Base-by-base conservation (phyloP, 208 protist species). In the Wallacemonas collosoma region DNA sequence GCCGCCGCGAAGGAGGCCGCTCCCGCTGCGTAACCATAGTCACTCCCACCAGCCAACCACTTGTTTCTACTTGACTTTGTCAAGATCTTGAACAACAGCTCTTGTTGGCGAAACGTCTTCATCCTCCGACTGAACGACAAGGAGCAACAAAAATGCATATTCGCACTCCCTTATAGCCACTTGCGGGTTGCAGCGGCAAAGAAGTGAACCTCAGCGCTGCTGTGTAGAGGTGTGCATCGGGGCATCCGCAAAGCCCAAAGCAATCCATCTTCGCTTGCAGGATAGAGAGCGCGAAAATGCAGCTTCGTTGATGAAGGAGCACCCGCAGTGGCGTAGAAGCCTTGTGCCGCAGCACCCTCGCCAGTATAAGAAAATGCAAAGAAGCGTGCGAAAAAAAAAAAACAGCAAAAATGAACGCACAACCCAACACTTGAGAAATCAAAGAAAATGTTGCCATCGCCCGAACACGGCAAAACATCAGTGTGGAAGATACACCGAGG, bases 1-100 rank as follows among this genome's bases (percentile, higher is more conserved):
- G 71, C 70, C 11, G 73, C 51, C n/a, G 65, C 58, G 7, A 76
- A 75, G 38, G 61, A 71, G 3, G 70, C 47, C 45, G 81, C 56
- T 47, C 14, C 64, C 40, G 64, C 12, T 39, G 62, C 48, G 62
- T 11, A 68, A 36, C 35, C 47, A 58, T 73, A 74, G 58, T 54
- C 64, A 69, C 60, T 26, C 43, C 45, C 12, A 63, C 38, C 60
- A 39, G 3, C 43, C 41, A 38, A 38, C 26, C 41, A 44, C 55
- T 74, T 26, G 61, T 63, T 57, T 68, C 47, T 61, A 39, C 38
- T 67, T 48, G 66, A 12, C 38, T 65, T 65, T 44, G 15, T n/a
- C 1, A 17, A 38, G 60, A 65, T 53, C 39, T 65, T 65, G 60
- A 65, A 36, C 38, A 38, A 38, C 3, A 41, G 11, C 45, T 8